Evolutionary conservation across 208 protist species (phyloP).

Genomic region (Naegleria lovaniensis): DNA sequence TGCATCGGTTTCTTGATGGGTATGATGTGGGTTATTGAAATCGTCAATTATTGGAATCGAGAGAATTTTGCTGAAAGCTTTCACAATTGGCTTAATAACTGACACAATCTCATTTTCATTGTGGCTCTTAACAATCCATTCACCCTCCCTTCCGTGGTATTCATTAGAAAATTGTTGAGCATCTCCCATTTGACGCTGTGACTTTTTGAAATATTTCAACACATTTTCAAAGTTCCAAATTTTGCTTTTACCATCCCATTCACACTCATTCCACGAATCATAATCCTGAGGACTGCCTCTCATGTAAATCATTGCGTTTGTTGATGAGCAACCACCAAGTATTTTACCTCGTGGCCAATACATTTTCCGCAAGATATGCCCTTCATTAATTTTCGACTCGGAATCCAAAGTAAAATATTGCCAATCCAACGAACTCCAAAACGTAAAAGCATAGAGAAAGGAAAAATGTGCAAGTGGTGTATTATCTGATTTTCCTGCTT

Average conservation of each 20-base stretch:
- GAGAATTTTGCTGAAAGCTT: background rate
- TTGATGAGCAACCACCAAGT: conserved; percentile 31
- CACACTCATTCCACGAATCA: background rate
- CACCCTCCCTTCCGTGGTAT: background rate
- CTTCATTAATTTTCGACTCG: background rate
- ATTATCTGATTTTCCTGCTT: conserved; percentile 30
- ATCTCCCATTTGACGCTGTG: background rate
- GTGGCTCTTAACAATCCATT: background rate
- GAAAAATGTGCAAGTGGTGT: background rate
- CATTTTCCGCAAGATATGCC: background rate
- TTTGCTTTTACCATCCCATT: no score
- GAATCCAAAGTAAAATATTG: background rate
- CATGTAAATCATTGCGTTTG: conserved; percentile 36
- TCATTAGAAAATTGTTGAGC: background rate
- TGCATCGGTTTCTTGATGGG: background rate
- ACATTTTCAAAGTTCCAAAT: background rate
- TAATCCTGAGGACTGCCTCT: background rate
- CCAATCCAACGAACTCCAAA: conserved; percentile 17
- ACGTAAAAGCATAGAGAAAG: background rate
- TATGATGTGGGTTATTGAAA: background rate
- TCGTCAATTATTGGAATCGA: background rate
- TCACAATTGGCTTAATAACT: no score
- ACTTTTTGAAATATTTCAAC: background rate
- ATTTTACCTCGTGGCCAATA: conserved; percentile 39
- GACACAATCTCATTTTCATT: no score